Evolutionary conservation across 306 rosid genomes (phyloP).

Genomic region (Pyrus communis): DNA sequence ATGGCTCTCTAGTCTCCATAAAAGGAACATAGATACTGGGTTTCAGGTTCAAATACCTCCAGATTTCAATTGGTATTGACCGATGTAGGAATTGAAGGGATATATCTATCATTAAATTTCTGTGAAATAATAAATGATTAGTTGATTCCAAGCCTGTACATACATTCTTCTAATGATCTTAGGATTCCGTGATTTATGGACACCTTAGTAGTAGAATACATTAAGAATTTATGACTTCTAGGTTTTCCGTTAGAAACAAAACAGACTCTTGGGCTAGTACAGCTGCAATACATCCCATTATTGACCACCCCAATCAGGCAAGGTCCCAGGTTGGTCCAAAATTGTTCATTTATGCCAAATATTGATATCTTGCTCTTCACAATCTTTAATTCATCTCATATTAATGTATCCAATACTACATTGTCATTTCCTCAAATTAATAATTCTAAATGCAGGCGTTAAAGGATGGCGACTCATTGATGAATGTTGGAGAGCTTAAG

Average conservation of each 20-base stretch:
- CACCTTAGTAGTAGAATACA: not conserved
- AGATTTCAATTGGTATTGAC: not conserved
- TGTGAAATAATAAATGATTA: not conserved
- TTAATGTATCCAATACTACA: not conserved
- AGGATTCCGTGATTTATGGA: not conserved
- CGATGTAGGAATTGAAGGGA: not conserved
- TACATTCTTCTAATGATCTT: not conserved
- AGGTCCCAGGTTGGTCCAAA: not conserved
- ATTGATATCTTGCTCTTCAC: not conserved
- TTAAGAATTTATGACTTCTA: not conserved
- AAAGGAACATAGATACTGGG: not conserved
- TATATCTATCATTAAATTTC: not conserved
- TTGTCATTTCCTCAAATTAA: not conserved
- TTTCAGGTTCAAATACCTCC: not conserved
- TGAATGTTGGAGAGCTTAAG: constrained; percentile 61
- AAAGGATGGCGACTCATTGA: constrained; percentile 68
- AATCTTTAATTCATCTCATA: not conserved
- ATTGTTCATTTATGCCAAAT: not conserved
- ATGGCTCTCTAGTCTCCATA: not conserved
- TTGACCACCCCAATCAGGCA: not conserved
- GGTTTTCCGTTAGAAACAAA: too few relatives aligned
- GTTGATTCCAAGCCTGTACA: not conserved
- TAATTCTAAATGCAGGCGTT: constrained; percentile 37
- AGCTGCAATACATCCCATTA: not conserved
- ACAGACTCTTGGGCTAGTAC: not conserved